Base-by-base conservation (phyloP, 2,329 filamentous ascomycete genomes). In the Coniochaeta hoffmannii region DNA sequence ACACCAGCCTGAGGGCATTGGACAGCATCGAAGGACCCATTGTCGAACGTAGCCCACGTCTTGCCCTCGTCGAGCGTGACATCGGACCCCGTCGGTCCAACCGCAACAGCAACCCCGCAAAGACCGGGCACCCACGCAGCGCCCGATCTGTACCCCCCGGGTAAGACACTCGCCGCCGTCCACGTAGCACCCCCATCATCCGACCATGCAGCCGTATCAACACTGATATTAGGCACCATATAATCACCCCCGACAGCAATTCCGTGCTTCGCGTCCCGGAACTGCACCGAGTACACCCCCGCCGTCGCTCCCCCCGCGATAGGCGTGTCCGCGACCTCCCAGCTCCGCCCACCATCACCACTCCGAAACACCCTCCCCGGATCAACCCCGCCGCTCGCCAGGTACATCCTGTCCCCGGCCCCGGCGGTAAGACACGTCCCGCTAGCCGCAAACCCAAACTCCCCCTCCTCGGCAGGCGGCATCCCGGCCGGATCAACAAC, bases 211-310 rank as follows among this genome's bases (percentile, higher is more conserved):
- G 67, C 62, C 11, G 38, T 44, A 17, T 44, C 36, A 4, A 52
- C 46, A 9, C 59, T 58, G 0, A 57, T 59, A 3, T 62, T 63
- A 1, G 64, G 66, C 1, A 46, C 56, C 17, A 60, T 61, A 53
- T 64, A 69, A 54, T 70, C 65, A 1, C 68, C 68, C 4, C 67
- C 68, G 4, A 68, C 64, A 8, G 65, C 64, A 28, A 70, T 61
- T 0, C 68, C 68, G 9, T 58, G 55, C 6, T 41, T 50, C 12
- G 56, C 61, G 41, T 69, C 65, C 2, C 58, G 60, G 59, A 70
- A 70, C 36, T 60, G 63, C 14, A 69, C 66, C 15, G 66, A 69
- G 57, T 68, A 69, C 12, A 69, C 67, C 6, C 67, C 68, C 1
- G 58, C 63, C 11, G 63, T 58, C 9, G 61, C 61, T 4, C 64